Evolutionary conservation across 108 stramenopile genomes (phyloP), one percentile per base, ranked within the genome.

Genomic region (Schizochytrium sp.): DNA sequence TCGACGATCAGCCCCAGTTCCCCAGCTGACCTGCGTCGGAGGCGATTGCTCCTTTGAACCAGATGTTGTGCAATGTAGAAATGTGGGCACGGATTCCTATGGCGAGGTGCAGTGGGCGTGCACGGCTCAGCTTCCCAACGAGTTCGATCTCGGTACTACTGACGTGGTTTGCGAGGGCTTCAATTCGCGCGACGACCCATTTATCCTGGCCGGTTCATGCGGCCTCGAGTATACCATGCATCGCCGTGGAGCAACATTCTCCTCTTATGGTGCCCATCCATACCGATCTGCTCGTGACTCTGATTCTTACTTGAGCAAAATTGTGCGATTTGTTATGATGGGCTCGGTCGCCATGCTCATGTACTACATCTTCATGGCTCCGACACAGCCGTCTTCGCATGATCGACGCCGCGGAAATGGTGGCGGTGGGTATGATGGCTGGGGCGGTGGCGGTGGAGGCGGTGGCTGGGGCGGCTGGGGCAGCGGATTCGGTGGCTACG

Each of bases 31-130:
- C 19, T 83, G 76, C 28, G 76, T 83, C 10, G 76, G 76, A 6
- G 76, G 76, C 45, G 76, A 83, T 45, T 83, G 76, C 76, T 83
- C 76, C 6, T 83, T 21, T 23, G 25, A 53, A 45, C 76, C 76
- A 6, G 76, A 83, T 53, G 51, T 83, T 6, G 76, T 83, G 18
- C 76, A 83, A 5, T 83, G 76, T 23, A 12, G 76, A 12, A 83
- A 83, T 28, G 76, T 83, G 8, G 76, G 76, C 51, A 23, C 23
- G 16, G 76, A 83, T 23, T 83, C 76, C 16, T 83, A 83, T 45
- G 76, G 76, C 51, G 76, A 83, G 25, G 76, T 83, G 10, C 76
- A 83, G 51, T 83, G 76, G 76, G 51, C 45, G 51, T 83, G 76
- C 76, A 53, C 45, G n/a, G 76, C 76, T 43, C 76, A 83, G 76